Evolutionary conservation across 2,329 filamentous ascomycete species (phyloP), one percentile per base, ranked within the genome.

Genomic region (Tolypocladium paradoxum): DNA sequence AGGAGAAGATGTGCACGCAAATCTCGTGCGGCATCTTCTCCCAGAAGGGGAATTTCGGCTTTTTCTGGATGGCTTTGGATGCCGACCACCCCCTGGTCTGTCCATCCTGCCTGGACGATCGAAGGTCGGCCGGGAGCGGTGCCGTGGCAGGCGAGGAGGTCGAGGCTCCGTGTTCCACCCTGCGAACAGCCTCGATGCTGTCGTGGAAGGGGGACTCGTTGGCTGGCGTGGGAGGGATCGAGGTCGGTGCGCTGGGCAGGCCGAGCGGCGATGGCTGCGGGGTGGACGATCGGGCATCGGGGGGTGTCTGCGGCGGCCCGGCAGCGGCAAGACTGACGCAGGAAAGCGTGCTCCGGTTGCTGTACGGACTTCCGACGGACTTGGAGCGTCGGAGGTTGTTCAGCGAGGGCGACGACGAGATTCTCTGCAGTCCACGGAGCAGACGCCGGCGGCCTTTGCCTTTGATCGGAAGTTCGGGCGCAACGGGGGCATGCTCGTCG

Each of bases 1-100:
- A 90, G 6, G 82, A 78, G 54, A 97, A 78, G 50, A 96, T 83
- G 43, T 88, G 75, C 60, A 95, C 76, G 60, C 85, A 85, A 53
- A 97, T 76, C 71, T 99, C 93, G 48, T 84, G 76, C 0, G 93
- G 93, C 75, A 97, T 80, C 43, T 81, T 79, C 14, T 75, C 78
- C 90, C 91, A 96, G 59, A 95, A 87, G 58, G 87, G 82, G 66
- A 77, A 76, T 9, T 72, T 67, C 2, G 61, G 59, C 59, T 71
- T 74, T 29, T 57, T 8, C 27, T 12, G 59, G 27, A 54, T 48
- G 27, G 55, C 51, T 33, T 58, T 62, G 22, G 52, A 33, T 34
- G 50, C 54, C 22, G 58, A 54, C 7, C 60, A 59, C 29, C 53
- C 46, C 37, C 58, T 61, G 49, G 34, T 31, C 40, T 60, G 58